A percentile compares a stretch with the other conserved stretches of the same genome.
phyloP scores from a whole-genome alignment of 129 eudicot genomes.

The Flaveria brownii region DNA sequence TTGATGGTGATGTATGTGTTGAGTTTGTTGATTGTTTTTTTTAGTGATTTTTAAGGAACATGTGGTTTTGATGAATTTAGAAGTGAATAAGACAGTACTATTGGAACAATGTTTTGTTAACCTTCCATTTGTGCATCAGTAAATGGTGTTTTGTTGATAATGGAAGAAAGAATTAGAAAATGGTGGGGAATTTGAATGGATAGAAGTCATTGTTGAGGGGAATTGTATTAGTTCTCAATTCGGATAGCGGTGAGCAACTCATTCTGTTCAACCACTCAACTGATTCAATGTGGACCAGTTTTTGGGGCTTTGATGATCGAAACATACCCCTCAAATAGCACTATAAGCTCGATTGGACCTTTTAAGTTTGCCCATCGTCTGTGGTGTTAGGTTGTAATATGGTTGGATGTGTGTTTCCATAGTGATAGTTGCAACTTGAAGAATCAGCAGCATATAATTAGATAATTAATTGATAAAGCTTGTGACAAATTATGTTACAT shows the following conservation, averaged over 20 bases:
- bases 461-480: neutral
- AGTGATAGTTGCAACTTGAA: neutral
- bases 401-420: neutral
- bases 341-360: too few relatives aligned
- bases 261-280: too few relatives aligned
- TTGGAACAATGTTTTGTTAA: too few relatives aligned
- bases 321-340: too few relatives aligned
- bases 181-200: neutral
- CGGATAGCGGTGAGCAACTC: neutral
- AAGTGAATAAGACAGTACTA: neutral
- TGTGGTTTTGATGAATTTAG: conserved; percentile 1
- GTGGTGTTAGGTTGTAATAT: too few relatives aligned
- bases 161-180: neutral
- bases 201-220: neutral
- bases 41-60: neutral
- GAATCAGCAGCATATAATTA: neutral
- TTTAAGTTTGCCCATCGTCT: too few relatives aligned
- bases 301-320: too few relatives aligned
- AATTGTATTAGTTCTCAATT: too few relatives aligned
- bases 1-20: too few relatives aligned
- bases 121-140: neutral
- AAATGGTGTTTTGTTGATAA: neutral
- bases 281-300: too few relatives aligned
- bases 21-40: neutral
- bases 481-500: neutral